Evolutionary conservation across 2,329 filamentous ascomycete genomes (phyloP).

Genomic region (Spiromastix sp.): DNA sequence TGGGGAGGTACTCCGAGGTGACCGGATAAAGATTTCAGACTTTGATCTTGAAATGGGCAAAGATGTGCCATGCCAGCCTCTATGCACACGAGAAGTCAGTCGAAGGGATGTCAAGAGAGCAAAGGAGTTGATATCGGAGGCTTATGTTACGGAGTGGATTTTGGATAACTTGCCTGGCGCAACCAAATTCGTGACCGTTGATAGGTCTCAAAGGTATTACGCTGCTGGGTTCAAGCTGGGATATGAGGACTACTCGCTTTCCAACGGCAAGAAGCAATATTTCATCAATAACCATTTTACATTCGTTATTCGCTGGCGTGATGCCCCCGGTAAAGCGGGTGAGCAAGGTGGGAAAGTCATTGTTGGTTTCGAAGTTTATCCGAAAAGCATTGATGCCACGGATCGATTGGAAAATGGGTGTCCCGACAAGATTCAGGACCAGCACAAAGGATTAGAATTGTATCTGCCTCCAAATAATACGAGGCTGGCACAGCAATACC

Average conservation of each 20-base stretch:
- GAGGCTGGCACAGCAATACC: conserved; percentile 43
- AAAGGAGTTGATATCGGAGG: conserved; percentile 61
- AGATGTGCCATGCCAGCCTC: conserved; percentile 60
- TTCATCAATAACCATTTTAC: conserved; percentile 85
- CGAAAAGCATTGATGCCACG: conserved; percentile 64
- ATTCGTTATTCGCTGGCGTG: conserved; percentile 68
- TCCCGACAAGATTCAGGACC: conserved; percentile 54
- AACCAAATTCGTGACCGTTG: conserved; percentile 77
- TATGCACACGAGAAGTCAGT: conserved; percentile 60
- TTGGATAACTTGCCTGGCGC: conserved; percentile 84
- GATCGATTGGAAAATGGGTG: conserved; percentile 56
- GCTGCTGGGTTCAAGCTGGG: conserved; percentile 83
- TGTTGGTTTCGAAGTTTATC: conserved; percentile 82
- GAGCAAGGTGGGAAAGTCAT: conserved; percentile 66
- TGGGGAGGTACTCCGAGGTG: conserved; percentile 76
- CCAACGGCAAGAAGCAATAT: conserved; percentile 52
- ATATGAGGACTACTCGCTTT: conserved; percentile 55
- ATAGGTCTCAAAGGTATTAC: conserved; percentile 79
- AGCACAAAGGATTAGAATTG: conserved; percentile 55
- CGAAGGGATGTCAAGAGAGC: conserved; percentile 56
- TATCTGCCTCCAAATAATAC: conserved; percentile 55
- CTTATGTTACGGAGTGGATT: conserved; percentile 88
- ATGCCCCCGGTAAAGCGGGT: conserved; percentile 58
- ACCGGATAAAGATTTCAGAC: conserved; percentile 75
- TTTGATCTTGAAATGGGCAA: conserved; percentile 69